Base-by-base conservation (phyloP, 768 basidiomycete genomes). In the Trametes maxima region DNA sequence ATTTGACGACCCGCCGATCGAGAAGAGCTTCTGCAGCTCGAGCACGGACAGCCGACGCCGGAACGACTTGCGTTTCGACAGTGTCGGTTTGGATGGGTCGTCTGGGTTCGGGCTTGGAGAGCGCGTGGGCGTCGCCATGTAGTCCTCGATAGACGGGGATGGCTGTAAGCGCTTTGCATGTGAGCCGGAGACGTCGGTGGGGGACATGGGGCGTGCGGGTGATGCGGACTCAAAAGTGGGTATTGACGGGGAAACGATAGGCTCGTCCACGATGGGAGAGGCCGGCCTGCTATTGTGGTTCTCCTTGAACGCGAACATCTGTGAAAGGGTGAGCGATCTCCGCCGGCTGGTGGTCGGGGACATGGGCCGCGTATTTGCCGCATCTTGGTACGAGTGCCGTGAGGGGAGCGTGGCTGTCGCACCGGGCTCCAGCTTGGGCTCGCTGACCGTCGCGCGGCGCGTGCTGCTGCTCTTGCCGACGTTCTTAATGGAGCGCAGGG, bases 401-500 rank as follows among this genome's bases (percentile, higher is more conserved):
- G 25, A 22, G 1, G 51, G 61, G 25, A 62, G 55, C 1, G 58
- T 59, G 22, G 21, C 51, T 35, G 62, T 17, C 13, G 60, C 57
- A 24, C 54, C 54, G 11, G 44, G 11, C 17, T 17, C 45, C 5
- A 48, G 36, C 28, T 57, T 46, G n/a, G 54, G 59, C 36, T 53
- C 56, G 48, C 55, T 57, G 1, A 65, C 56, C 21, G 40, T 49
- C 36, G 60, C 54, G 14, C 62, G 63, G 60, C 48, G 64, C 49
- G 33, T 46, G 33, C 5, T 55, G 13, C 12, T 63, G 19, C 57
- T 50, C 61, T 67, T 72, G 19, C 70, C 69, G 35, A 72, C 73
- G 57, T 73, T 75, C 70, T 72, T 73, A 63, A 76, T 75, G 8
- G 75, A 75, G 56, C 69, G 69, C 46, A 76, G 63, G 8, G 75